These are phyloP conservation scores for Eragrostis nindensis DNA, from an alignment of 176 grass and related monocot species.

Conservation along the genomic window DNA sequence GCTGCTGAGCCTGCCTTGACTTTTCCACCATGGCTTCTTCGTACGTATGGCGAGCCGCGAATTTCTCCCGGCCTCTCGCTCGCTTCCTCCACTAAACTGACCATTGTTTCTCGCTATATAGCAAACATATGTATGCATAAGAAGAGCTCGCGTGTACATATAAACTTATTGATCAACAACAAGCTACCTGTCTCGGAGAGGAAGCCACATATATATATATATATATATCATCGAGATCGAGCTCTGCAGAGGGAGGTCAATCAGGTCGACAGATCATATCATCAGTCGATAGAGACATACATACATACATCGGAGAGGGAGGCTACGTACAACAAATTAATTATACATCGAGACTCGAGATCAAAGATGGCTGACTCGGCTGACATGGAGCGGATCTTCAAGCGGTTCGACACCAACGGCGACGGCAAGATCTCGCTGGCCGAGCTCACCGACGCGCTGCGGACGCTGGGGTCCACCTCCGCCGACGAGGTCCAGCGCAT, in stretches of 20 bases:
- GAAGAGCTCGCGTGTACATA: too few relatives aligned
- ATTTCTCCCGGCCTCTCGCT: not conserved
- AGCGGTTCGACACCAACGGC: constrained; percentile 77
- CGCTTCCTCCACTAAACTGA: not conserved
- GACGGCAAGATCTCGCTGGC: constrained; percentile 88
- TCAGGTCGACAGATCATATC: too few relatives aligned
- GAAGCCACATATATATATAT: too few relatives aligned
- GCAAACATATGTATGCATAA: not conserved
- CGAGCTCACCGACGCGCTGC: constrained; percentile 79
- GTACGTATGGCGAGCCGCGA: not conserved
- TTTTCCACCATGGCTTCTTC: too few relatives aligned
- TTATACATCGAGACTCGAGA: too few relatives aligned
- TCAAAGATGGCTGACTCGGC: constrained; percentile 39
- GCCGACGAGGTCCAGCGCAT: constrained; percentile 86
- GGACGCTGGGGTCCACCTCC: constrained; percentile 75
- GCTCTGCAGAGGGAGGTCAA: too few relatives aligned
- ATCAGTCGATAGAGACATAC: too few relatives aligned
- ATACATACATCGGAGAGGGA: too few relatives aligned
- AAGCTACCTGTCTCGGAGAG: too few relatives aligned
- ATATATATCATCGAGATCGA: too few relatives aligned
- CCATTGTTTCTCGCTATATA: not conserved
- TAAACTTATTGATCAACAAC: not conserved
- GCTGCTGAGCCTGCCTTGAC: too few relatives aligned
- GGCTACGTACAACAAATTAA: too few relatives aligned
- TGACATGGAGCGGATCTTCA: constrained; percentile 88